Evolutionary conservation across 805 yeast genomes (phyloP).

Genomic region (Candida nanaspora): DNA sequence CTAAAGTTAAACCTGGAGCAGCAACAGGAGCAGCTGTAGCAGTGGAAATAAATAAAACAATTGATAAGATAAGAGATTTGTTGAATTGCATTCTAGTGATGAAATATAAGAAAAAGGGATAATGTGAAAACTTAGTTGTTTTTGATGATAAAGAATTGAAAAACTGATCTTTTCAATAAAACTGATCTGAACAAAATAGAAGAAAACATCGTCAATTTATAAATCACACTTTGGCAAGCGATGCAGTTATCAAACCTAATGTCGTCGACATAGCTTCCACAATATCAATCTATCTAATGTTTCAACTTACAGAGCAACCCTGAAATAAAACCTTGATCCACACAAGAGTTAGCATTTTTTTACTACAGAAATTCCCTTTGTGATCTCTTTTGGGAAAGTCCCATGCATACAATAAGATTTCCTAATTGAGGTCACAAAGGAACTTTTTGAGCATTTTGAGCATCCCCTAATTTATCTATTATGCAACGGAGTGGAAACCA

Average conservation of each 20-base stretch:
- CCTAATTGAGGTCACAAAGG: conserved; percentile 11
- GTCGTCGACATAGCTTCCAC: too few relatives aligned
- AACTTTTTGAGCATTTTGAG: background rate
- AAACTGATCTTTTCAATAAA: background rate
- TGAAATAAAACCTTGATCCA: too few relatives aligned
- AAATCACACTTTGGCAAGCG: too few relatives aligned
- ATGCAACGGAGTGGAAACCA: too few relatives aligned
- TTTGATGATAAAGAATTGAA: background rate
- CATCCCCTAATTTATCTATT: too few relatives aligned
- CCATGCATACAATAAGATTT: background rate
- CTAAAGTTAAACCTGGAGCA: conserved; percentile 8
- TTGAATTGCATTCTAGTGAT: conserved; percentile 3
- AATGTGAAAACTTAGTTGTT: background rate
- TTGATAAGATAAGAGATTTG: conserved; percentile 4
- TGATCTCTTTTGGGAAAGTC: background rate
- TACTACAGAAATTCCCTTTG: conserved; percentile 1
- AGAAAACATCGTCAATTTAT: background rate
- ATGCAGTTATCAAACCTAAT: too few relatives aligned
- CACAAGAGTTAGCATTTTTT: too few relatives aligned
- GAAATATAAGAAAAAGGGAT: background rate
- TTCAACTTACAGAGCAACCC: background rate
- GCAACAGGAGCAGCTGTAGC: conserved; percentile 11
- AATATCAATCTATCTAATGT: background rate
- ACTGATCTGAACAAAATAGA: background rate
- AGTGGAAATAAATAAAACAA: background rate